Evolutionary conservation across 192 early-diverging fungal species (phyloP).

Genomic region (Gigaspora rosea): DNA sequence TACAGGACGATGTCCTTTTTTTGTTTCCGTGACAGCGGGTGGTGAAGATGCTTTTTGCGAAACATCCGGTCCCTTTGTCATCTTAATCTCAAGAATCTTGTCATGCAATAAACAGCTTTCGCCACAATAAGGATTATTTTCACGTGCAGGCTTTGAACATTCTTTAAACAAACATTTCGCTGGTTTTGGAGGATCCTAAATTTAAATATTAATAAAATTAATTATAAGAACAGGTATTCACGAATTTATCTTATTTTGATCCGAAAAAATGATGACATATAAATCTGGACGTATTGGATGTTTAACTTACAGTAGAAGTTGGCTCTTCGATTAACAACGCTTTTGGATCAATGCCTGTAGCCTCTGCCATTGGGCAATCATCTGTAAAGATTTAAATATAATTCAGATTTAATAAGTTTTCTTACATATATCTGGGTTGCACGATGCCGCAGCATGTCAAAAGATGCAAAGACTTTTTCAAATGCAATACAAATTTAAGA

Average conservation of each 20-base stretch:
- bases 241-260: background rate
- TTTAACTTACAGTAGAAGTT: background rate
- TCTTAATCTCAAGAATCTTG: slow-evolving; percentile 29
- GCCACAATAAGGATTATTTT: slow-evolving; percentile 47
- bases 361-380: slow-evolving; percentile 10
- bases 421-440: no score
- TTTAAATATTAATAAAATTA: background rate
- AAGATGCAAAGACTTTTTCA: no score
- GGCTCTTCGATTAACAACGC: slow-evolving; percentile 23
- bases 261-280: background rate
- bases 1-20: background rate
- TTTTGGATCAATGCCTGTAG: slow-evolving; percentile 37
- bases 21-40: background rate
- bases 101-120: slow-evolving; percentile 45
- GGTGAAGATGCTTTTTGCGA: background rate
- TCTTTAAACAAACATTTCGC: slow-evolving; percentile 40
- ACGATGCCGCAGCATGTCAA: no score
- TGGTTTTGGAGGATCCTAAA: background rate
- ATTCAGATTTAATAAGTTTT: background rate
- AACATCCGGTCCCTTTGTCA: slow-evolving; percentile 2
- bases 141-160: slow-evolving; percentile 42
- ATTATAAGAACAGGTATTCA: background rate
- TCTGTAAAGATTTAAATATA: background rate
- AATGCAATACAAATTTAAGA: no score
- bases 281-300: background rate